These are phyloP conservation scores for Agrocybe chaxingu DNA, from an alignment of 768 basidiomycete genomes.

Conservation along the genomic window DNA sequence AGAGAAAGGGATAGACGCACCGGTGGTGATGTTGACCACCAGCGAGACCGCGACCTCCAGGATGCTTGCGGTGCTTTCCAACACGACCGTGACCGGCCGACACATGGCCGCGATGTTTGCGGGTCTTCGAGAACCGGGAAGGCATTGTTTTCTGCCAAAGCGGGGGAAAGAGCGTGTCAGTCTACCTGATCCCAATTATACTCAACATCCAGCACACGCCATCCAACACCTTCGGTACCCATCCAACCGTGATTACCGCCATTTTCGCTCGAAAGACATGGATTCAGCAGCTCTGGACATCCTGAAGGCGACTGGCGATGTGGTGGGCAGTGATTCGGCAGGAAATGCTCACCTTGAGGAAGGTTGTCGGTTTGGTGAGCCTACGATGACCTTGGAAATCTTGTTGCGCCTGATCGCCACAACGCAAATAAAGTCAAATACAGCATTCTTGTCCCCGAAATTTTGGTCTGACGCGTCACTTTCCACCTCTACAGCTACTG, in stretches of 20 bases:
- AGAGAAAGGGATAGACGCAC: constrained; percentile 42
- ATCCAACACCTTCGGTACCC: constrained; percentile 43
- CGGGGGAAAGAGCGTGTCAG: constrained; percentile 16
- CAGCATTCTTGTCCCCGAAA: neutral
- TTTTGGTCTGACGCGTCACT: constrained; percentile 9
- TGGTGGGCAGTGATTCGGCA: constrained; percentile 12
- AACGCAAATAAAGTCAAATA: constrained; percentile 27
- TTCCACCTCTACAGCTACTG: constrained; percentile 4
- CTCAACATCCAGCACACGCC: constrained; percentile 22
- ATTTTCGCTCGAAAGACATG: constrained; percentile 20
- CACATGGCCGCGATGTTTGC: constrained; percentile 99
- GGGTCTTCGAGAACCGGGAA: constrained; percentile 93
- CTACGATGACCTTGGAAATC: constrained; percentile 20
- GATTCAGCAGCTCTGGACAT: constrained; percentile 13
- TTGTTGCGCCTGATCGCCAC: constrained; percentile 24
- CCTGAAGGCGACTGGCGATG: constrained; percentile 10
- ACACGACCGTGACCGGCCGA: constrained; percentile 99
- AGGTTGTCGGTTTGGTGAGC: constrained; percentile 42
- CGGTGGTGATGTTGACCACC: constrained; percentile 99
- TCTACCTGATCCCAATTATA: constrained; percentile 2
- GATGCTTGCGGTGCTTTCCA: constrained; percentile 99
- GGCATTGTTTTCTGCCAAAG: constrained; percentile 66
- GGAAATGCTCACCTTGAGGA: constrained; percentile 66
- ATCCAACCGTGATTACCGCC: constrained; percentile 36
- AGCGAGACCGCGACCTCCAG: constrained; percentile 99